phyloP scores from a whole-genome alignment of 495 filamentous ascomycete genomes.

The Podospora pseudoanserina region DNA sequence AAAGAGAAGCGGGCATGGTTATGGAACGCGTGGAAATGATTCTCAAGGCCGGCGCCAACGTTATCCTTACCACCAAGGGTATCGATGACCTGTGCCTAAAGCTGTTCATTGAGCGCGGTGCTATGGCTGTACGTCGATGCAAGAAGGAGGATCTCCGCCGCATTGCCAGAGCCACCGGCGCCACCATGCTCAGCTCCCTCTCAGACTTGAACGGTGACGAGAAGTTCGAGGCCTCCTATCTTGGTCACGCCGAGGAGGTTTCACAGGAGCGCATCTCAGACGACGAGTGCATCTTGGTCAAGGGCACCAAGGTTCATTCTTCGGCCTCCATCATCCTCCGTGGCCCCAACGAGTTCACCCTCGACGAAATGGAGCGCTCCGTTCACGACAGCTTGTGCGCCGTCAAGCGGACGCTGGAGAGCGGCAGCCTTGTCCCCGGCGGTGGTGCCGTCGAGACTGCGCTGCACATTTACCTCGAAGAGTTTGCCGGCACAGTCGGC shows the following conservation, averaged over 20 bases:
- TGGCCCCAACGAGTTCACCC: constrained; percentile 90
- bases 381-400: constrained; percentile 95
- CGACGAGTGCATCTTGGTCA: constrained; percentile 96
- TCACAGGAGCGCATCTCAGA: constrained; percentile 96
- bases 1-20: constrained; percentile 88
- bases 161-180: constrained; percentile 94
- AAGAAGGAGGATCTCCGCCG: constrained; percentile 98
- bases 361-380: constrained; percentile 99
- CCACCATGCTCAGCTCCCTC: constrained; percentile 84
- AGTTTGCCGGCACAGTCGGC: constrained; percentile 97
- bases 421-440: constrained; percentile 92
- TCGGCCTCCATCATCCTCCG: constrained; percentile 96
- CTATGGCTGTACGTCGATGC: constrained; percentile 93
- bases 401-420: constrained; percentile 95
- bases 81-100: constrained; percentile 96
- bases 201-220: constrained; percentile 98
- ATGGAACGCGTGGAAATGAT: constrained; percentile 96
- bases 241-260: constrained; percentile 93
- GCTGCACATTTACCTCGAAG: constrained; percentile 97
- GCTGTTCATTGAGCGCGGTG: constrained; percentile 88
- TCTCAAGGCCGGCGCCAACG: constrained; percentile 94
- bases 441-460: constrained; percentile 98
- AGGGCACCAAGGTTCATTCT: constrained; percentile 88
- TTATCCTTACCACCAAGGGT: constrained; percentile 94
- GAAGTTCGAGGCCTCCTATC: constrained; percentile 82